Base-by-base conservation (phyloP, 1,139 yeast species). In the Geotrichum aggregatum region DNA sequence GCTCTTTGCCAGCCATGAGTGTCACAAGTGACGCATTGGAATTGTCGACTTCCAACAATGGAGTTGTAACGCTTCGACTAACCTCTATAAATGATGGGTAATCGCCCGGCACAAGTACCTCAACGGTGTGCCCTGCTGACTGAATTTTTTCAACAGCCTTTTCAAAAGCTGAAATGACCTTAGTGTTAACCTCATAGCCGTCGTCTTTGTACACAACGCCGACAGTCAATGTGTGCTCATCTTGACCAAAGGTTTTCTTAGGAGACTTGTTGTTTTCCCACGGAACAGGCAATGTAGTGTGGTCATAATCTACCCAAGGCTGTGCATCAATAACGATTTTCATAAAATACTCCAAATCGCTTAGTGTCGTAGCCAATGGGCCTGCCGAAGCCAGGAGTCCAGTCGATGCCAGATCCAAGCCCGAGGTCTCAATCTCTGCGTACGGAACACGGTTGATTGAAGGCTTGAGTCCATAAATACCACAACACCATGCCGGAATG, bases 291-390 rank as follows among this genome's bases (percentile, higher is more conserved):
- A 76, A 59, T 34, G 71, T 63, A 50, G 72, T 71, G 8, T 78
- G 77, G 62, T 83, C 87, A 8, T 66, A 57, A 19, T 38, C 46
- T 10, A 68, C 66, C 86, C 87, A 82, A 8, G 84, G 83, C 58
- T 78, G 69, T 26, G 73, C 69, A 52, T 76, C 74, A 47, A 83
- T 70, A 52, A 80, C 72, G 6, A 71, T 58, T 57, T 78, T 75
- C 75, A 82, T 76, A 66, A 82, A 76, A 42, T 75, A 72, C 30
- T 80, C 80, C 56, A 83, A 63, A 61, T 82, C 88, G 11, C 76
- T 79, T 22, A 83, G 65, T n/a, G 76, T 67, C 56, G 78, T 64
- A 18, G 76, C 70, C 56, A 76, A 60, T 6, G 80, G 80, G 1
- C 80, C 80, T 43, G 75, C 68, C 10, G 73, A 77, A 73, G 59